Evolutionary conservation across 192 early-diverging fungal genomes (phyloP).

Genomic region (Kappamyces sp.): DNA sequence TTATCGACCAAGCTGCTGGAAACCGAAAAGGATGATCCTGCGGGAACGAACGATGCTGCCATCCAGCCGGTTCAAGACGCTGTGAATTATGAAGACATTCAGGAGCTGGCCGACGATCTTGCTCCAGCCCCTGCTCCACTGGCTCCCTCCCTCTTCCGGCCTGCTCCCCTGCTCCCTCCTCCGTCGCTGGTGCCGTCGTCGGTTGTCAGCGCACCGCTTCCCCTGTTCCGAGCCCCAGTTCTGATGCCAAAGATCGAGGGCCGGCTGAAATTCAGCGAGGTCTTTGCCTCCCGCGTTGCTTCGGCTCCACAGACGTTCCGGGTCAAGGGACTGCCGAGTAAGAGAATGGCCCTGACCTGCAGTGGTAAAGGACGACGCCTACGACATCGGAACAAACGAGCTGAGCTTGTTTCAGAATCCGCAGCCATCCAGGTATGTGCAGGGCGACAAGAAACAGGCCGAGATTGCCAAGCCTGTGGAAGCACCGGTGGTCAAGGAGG

Average conservation of each 20-base stretch:
- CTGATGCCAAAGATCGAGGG: not conserved
- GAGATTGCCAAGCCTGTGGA: constrained; percentile 17
- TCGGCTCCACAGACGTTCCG: constrained; percentile 8
- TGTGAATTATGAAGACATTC: constrained; percentile 76
- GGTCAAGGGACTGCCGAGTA: not conserved
- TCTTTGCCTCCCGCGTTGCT: constrained; percentile 25
- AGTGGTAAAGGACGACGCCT: constrained; percentile 1
- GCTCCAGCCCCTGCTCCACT: constrained; percentile 26
- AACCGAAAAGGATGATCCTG: constrained; percentile 33
- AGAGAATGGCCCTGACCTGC: not conserved
- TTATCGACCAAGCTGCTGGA: constrained; percentile 9
- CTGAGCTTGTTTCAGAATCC: constrained; percentile 20
- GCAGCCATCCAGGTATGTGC: constrained; percentile 11
- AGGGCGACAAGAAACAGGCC: not conserved
- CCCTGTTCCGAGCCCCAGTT: constrained; percentile 1
- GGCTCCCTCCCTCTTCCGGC: constrained; percentile 7
- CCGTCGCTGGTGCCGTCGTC: not conserved
- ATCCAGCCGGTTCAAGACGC: constrained; percentile 64
- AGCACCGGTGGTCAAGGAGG: constrained; percentile 16
- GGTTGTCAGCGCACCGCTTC: constrained; percentile 7
- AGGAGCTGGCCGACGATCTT: constrained; percentile 70
- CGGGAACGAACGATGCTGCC: constrained; percentile 27
- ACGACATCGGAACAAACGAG: constrained; percentile 13
- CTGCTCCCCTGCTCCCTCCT: constrained; percentile 5
- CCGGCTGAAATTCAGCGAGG: constrained; percentile 24